These are phyloP conservation scores for Zygosaccharomyces gambellarensis DNA, from an alignment of 805 yeast species.

Conservation along the genomic window DNA sequence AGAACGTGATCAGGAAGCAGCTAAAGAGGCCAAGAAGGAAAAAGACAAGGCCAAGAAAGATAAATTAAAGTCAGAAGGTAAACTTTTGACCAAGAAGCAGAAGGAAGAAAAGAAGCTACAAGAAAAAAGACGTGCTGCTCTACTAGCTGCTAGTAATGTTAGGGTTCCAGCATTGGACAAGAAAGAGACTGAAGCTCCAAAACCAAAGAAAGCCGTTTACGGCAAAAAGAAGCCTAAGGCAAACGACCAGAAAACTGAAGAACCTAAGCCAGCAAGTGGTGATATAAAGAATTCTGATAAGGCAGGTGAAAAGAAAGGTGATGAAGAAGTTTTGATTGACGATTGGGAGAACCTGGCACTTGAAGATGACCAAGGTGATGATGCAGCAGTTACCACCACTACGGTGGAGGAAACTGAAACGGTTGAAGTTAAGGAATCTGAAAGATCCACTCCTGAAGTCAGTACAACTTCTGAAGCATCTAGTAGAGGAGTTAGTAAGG, in stretches of 20 bases:
- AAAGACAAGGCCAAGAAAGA: conserved; percentile 82
- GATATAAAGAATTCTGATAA: conserved; percentile 22
- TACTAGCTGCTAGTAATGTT: conserved; percentile 69
- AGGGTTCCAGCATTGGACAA: conserved; percentile 66
- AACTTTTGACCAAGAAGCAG: conserved; percentile 88
- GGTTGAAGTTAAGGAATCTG: conserved; percentile 33
- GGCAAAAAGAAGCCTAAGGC: conserved; percentile 60
- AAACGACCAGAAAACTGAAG: conserved; percentile 30
- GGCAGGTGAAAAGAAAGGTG: conserved; percentile 34
- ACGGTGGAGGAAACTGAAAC: conserved; percentile 28
- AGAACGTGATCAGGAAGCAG: conserved; percentile 49
- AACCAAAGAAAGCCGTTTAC: conserved; percentile 66
- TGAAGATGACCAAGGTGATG: conserved; percentile 27
- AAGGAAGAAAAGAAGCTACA: conserved; percentile 82
- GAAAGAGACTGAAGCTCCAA: conserved; percentile 30
- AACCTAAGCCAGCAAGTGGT: conserved; percentile 17
- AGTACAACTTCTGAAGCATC: background rate
- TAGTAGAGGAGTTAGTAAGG: conserved; percentile 13
- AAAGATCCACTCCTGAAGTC: conserved; percentile 33
- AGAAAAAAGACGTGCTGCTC: conserved; percentile 85
- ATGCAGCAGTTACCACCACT: conserved; percentile 6
- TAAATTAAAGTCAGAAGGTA: conserved; percentile 94
- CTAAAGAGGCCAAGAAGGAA: conserved; percentile 69
- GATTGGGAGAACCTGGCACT: conserved; percentile 80
- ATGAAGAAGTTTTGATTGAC: conserved; percentile 61